Base-by-base conservation (phyloP, 306 rosid genomes). In the Trichosanthes truncata region DNA sequence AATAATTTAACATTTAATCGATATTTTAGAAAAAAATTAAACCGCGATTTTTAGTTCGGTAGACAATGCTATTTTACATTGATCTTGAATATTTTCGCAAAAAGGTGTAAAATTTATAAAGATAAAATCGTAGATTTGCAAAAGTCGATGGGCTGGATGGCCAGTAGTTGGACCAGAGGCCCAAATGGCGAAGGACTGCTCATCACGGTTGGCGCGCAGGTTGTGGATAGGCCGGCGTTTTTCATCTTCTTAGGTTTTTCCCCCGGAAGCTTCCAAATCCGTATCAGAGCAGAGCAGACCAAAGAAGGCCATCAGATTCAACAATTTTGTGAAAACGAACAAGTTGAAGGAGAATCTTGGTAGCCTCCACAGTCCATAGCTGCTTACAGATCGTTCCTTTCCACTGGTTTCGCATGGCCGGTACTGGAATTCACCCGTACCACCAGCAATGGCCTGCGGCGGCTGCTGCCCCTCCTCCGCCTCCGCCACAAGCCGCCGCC, bases 371-470 rank as follows among this genome's bases (percentile, higher is more conserved):
- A n/a, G 60, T 73, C 36, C 57, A 21, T 48, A 14, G 1, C 31
- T 48, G 38, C 36, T 51, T 51, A 20, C 46, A 38, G 11, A 3
- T 17, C 26, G 9, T 7, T 25, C 17, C 51, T 40, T 13, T 21
- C 7, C 46, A 9, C 35, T 46, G 14, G 4, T 49, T 57, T 6
- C 21, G 23, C 31, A 90, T 96, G 99, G 99, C 99, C 25, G 98
- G 98, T 63, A 80, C 94, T 31, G 97, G 98, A 43, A 96, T 96
- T 81, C 98, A 91, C 82, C 97, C 96, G 0, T 93, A 93, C 88
- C 99, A 89, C 88, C 99, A 93, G 71, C 99, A 96, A 78, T 93
- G 98, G 99, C 86, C 94, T 0, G 92, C 96, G 0, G 81, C 90
- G 0, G 89, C 88, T 0, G 88, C 90, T 0, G 83, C 83, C 7